These are phyloP conservation scores for Lunularia cruciata DNA, from an alignment of 225 moss, liverwort and hornwort species.

Conservation along the genomic window DNA sequence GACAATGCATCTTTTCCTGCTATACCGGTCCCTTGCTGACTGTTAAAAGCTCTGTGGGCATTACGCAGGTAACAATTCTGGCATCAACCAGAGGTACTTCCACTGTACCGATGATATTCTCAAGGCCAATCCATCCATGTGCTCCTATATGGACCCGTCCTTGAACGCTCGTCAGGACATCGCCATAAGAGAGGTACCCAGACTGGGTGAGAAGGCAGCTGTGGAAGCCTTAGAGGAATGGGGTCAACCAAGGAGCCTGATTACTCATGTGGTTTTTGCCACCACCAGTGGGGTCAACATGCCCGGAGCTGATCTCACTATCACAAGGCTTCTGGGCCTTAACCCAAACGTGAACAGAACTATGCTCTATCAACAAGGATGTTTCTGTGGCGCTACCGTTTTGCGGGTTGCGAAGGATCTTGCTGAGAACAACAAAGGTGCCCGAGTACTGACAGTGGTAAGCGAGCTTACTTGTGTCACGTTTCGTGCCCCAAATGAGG, in stretches of 20 bases:
- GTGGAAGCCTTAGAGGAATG: conserved; percentile 33
- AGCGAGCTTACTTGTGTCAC: conserved; percentile 6
- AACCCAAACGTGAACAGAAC: conserved; percentile 1
- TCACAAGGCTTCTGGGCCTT: background rate
- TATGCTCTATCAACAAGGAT: conserved; percentile 11
- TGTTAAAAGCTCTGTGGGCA: background rate
- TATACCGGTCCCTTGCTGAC: background rate
- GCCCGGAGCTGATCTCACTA: conserved; percentile 10
- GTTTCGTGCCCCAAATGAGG: conserved; percentile 3
- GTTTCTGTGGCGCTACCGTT: conserved; percentile 2
- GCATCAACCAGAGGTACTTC: conserved; percentile 53
- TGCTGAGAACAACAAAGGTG: conserved; percentile 6
- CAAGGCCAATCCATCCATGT: conserved; percentile 48
- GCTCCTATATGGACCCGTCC: conserved; percentile 39
- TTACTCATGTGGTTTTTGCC: conserved; percentile 12
- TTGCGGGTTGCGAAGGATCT: conserved; percentile 14
- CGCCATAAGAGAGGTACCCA: conserved; percentile 61
- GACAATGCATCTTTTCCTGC: background rate
- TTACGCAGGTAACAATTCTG: conserved; percentile 47
- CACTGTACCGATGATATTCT: conserved; percentile 53
- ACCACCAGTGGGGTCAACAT: conserved; percentile 13
- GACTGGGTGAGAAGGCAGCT: conserved; percentile 56
- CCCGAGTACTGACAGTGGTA: background rate
- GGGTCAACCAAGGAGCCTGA: conserved; percentile 7
- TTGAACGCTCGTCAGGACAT: conserved; percentile 52